Evolutionary conservation across 441 rosid genomes (phyloP), one percentile per base, ranked within the genome.

Genomic region (Brassica hybrid): DNA sequence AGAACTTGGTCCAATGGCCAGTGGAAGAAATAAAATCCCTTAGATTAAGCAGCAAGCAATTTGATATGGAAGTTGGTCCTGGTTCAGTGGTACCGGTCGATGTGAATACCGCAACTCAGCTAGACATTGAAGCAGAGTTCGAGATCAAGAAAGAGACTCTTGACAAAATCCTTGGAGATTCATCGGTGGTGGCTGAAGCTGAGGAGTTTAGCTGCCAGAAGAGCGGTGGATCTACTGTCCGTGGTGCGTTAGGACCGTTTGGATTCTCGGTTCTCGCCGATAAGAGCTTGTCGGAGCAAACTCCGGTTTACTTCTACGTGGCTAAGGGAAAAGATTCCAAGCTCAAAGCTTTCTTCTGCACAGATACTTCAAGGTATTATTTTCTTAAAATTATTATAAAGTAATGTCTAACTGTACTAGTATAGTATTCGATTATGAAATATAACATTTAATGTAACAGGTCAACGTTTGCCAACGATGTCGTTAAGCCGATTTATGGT

Each of bases 1-100:
- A 84, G 50, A 86, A 90, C 78, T 76, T 96, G 52, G 85, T 96
- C 32, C 97, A 91, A 52, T 96, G 95, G 97, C 98, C 99, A n/a
- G 97, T 93, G 4, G 88, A 92, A 71, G 98, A 96, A 80, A 82
- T 86, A 0, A 85, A 93, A 43, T 85, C 89, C 74, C 86, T 96
- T 76, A 89, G 99, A 80, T 63, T 88, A 74, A 75, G 73, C 54
- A 83, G 87, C 82, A 81, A 83, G 18, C 73, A 84, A 18, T 90
- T 92, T 36, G 60, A 85, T 8, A 67, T 93, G 25, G 61, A 73
- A 62, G 74, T 92, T 5, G 48, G 82, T 60, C 85, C 98, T 5
- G 98, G 97, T 5, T 77, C 92, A 4, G 82, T 88, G 0, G 67
- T 85, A 61, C 94, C 95, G 0, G 82, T 96, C 2, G 88, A 85